Evolutionary conservation across 1,284 basidiomycete species (phyloP), one percentile per base, ranked within the genome.

Genomic region (Psilocybe mexicana): DNA sequence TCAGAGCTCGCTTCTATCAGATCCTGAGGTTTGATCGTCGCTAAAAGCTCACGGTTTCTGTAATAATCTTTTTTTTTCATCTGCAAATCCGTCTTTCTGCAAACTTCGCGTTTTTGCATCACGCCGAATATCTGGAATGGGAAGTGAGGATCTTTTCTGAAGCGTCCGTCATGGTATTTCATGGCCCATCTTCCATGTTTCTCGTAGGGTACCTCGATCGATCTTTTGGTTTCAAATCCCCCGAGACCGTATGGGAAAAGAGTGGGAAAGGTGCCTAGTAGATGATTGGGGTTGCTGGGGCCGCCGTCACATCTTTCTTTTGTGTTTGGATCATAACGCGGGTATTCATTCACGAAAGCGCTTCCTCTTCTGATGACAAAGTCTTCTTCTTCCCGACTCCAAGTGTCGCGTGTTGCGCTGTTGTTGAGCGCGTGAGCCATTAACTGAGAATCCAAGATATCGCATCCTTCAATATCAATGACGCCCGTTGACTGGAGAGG

Each of bases 221-320:
- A 8, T 2, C 68, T 52, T 1, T 57, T 42, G 0, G 60, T 63
- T 53, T 80, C 76, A 24, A 77, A 59, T 0, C 76, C 73, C 0
- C 79, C 78, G 1, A 26, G 8, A 0, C 74, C 78, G 64, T 76
- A 79, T 1, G 78, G 79, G 57, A 76, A 80, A 0, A 79, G 30
- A 0, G 50, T 56, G 3, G 61, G 63, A 45, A 64, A 64, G 30
- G 55, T 42, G 5, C 67, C 67, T 10, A 72, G 60, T 1, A 74
- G 64, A 42, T 66, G 65, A 46, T 71, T 67, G 0, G 69, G 53
- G 11, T 67, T 54, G 0, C 60, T 54, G 0, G 62, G 57, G 5
- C 62, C 63, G n/a, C 54, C 61, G 23, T 63, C 50, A 6, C 38
- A 53, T 1, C 56, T 47, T 5, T 46, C 18, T 18, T 54, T 52